Percentiles rank a stretch among this genome's conserved stretches.
Evolutionary conservation across 1,284 basidiomycete genomes (phyloP).

Genomic region (Abortiporus biennis): DNA sequence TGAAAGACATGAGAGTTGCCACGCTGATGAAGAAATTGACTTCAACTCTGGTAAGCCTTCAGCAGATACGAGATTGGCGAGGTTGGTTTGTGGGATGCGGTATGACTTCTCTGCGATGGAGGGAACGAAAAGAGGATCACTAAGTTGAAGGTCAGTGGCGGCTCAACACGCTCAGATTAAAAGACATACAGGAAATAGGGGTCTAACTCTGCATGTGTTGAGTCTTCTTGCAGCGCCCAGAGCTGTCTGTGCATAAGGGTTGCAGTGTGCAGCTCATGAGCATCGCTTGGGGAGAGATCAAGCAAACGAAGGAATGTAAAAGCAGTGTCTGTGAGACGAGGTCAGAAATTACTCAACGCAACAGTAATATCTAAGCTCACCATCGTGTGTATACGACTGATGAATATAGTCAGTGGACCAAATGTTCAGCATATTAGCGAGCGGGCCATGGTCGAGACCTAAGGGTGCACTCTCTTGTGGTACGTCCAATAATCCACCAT

Average conservation of each 20-base stretch:
- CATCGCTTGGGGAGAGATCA: constrained; percentile 56
- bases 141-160: constrained; percentile 21
- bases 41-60: constrained; percentile 49
- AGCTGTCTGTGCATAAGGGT: constrained; percentile 53
- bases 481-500: constrained; percentile 71
- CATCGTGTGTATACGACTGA: constrained; percentile 57
- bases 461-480: constrained; percentile 55
- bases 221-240: constrained; percentile 41
- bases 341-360: not conserved
- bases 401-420: constrained; percentile 86
- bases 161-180: constrained; percentile 9
- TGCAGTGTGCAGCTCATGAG: constrained; percentile 52
- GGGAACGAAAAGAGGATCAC: constrained; percentile 57
- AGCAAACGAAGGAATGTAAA: constrained; percentile 81
- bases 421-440: constrained; percentile 81
- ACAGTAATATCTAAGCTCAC: constrained; percentile 35
- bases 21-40: constrained; percentile 57
- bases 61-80: constrained; percentile 30
- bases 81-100: constrained; percentile 26
- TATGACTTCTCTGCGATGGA: constrained; percentile 27
- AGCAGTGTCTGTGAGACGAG: not conserved
- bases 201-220: constrained; percentile 32
- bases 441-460: constrained; percentile 54
- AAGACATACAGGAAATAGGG: constrained; percentile 44
- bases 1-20: constrained; percentile 77